A percentile compares a stretch with the other conserved stretches of the same genome.
Conservation (phyloP, 441 rosid genomes). For the Raphanus hybrid region DNA sequence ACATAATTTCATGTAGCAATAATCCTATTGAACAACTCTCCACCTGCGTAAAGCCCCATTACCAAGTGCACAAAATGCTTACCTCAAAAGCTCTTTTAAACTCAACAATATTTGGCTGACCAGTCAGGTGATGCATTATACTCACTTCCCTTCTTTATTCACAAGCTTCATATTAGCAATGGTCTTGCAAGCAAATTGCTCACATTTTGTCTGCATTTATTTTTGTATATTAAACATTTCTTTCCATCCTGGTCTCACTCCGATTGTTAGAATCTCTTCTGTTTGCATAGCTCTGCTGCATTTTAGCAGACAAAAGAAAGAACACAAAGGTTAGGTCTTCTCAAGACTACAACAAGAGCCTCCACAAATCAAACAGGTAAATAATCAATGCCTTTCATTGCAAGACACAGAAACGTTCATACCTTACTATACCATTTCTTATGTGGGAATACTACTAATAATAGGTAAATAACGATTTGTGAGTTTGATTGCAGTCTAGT, state of each 20-base stretch:
- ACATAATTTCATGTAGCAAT: constrained; percentile 55
- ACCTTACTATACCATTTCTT: not conserved
- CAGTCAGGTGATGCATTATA: constrained; percentile 51
- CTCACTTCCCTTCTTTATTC: constrained; percentile 58
- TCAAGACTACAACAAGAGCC: too few species aligned
- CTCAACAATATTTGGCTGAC: constrained; percentile 48
- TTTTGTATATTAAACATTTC: too few species aligned
- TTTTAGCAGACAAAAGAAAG: not conserved
- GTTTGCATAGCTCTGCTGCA: not conserved
- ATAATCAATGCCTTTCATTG: not conserved
- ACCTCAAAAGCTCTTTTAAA: constrained; percentile 58
- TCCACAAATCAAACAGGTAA: not conserved
- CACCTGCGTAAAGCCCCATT: constrained; percentile 60
- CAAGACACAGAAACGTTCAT: not conserved
- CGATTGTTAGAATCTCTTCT: not conserved
- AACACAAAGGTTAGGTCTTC: not conserved
- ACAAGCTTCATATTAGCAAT: constrained; percentile 54
- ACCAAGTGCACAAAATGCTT: constrained; percentile 50
- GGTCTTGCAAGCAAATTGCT: constrained; percentile 57
- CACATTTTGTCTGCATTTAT: constrained; percentile 42
- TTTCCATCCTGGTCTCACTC: too few species aligned
- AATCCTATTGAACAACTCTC: constrained; percentile 56
- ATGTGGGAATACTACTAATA: not conserved
- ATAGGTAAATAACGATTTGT: too few species aligned
- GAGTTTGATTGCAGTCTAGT: too few species aligned